Conservation (phyloP, 371 early-diverging fungal species). For the Zancudomyces culisetae region DNA sequence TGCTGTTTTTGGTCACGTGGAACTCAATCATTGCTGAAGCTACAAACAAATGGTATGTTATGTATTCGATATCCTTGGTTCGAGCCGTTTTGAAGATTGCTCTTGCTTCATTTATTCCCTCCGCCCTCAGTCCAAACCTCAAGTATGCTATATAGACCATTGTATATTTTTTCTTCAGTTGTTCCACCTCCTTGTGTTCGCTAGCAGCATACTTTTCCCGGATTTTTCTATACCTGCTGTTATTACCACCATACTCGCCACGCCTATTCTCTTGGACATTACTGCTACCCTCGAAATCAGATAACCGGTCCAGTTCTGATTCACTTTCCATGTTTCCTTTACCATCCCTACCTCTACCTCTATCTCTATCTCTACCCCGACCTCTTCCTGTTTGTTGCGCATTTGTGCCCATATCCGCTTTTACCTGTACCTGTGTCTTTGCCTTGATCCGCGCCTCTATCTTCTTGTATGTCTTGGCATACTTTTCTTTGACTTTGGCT, state of each 20-base stretch:
- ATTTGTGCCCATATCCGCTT: background rate
- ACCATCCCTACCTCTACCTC: background rate
- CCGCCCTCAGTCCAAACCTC: conserved; percentile 58
- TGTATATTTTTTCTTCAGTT: conserved; percentile 36
- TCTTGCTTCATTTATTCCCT: conserved; percentile 58
- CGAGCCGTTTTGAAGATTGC: conserved; percentile 63
- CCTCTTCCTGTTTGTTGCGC: background rate
- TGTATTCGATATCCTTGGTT: conserved; percentile 36
- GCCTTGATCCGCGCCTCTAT: conserved; percentile 19
- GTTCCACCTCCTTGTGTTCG: conserved; percentile 36
- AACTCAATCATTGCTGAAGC: conserved; percentile 74
- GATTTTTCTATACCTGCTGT: conserved; percentile 40
- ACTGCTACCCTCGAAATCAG: background rate
- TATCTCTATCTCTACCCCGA: background rate
- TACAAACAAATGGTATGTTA: conserved; percentile 64
- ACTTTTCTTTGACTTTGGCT: conserved; percentile 4
- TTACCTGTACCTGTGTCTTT: conserved; percentile 24
- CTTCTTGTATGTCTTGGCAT: conserved; percentile 6
- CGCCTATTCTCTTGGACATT: conserved; percentile 30
- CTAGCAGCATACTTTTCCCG: conserved; percentile 37
- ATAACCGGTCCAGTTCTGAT: background rate
- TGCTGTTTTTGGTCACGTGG: conserved; percentile 64
- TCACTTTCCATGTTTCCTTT: background rate
- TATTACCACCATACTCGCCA: conserved; percentile 32
- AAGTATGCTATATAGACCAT: conserved; percentile 76